Evolutionary conservation across 2,329 filamentous ascomycete species (phyloP).

Genomic region (Paecilomyces variotii): DNA sequence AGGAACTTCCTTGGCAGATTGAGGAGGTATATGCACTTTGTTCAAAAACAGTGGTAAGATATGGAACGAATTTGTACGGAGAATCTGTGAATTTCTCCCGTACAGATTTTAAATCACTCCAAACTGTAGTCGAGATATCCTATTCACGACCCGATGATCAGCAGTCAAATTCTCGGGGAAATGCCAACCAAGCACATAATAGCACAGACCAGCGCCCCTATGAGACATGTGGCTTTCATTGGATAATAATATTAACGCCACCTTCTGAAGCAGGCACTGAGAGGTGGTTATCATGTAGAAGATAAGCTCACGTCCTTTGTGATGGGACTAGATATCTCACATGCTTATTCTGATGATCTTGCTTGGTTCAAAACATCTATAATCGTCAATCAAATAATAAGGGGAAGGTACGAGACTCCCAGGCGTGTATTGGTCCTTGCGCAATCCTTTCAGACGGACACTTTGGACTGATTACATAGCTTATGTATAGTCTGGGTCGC

Average conservation of each 20-base stretch:
- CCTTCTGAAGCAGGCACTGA: background rate
- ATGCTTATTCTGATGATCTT: background rate
- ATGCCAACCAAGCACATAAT: too few species aligned
- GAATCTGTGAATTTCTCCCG: background rate
- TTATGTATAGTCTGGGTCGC: background rate
- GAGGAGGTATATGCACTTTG: background rate
- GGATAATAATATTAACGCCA: background rate
- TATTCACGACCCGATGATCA: background rate
- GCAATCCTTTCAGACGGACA: background rate
- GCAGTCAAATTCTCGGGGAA: background rate
- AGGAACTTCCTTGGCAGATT: background rate
- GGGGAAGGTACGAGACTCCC: too few species aligned
- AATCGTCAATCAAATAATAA: background rate
- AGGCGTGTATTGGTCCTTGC: background rate
- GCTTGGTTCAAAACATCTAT: background rate
- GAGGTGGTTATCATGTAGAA: background rate
- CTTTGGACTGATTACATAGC: background rate
- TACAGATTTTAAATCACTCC: background rate
- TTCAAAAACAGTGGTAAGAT: background rate
- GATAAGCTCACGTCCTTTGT: background rate
- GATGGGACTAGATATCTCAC: background rate
- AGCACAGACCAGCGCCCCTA: background rate
- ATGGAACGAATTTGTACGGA: background rate
- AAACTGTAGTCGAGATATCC: background rate
- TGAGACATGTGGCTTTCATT: background rate